A percentile compares a stretch with the other conserved stretches of the same genome.
Conservation (phyloP, 2,329 filamentous ascomycete genomes). For the Aspergillus nomiae region DNA sequence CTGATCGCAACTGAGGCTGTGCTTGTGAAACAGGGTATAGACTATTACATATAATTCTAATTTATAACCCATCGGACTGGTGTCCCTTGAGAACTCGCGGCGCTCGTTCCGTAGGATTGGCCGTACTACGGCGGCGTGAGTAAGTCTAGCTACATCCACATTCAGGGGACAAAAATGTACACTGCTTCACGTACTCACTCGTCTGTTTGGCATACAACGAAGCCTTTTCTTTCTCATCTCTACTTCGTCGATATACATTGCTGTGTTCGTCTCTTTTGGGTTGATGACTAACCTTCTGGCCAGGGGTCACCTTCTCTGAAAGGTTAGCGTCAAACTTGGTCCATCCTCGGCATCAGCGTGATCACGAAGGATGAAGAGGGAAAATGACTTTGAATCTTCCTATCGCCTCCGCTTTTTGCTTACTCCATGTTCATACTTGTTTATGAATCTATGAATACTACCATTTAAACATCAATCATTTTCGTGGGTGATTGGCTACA, state of each 20-base stretch:
- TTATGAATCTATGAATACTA: not conserved
- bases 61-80: not conserved
- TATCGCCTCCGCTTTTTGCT: not conserved
- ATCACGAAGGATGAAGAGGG: not conserved
- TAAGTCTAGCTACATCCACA: not conserved
- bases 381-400: not conserved
- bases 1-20: not conserved
- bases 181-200: not conserved
- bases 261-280: not conserved
- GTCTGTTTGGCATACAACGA: not conserved
- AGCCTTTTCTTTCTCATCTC: too few relatives aligned
- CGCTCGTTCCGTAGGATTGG: not conserved
- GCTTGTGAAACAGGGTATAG: not conserved
- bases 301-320: not conserved
- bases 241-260: too few relatives aligned
- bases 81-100: not conserved
- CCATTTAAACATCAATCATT: not conserved
- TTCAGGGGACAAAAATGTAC: not conserved
- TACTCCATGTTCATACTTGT: not conserved
- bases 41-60: not conserved
- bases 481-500: not conserved
- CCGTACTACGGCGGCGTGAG: too few relatives aligned
- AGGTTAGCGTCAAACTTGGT: not conserved
- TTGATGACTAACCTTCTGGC: not conserved
- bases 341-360: not conserved